A percentile compares a stretch with the other conserved stretches of the same genome.
phyloP scores from a whole-genome alignment of 176 grass and related monocot genomes.

The Puya raimondii region DNA sequence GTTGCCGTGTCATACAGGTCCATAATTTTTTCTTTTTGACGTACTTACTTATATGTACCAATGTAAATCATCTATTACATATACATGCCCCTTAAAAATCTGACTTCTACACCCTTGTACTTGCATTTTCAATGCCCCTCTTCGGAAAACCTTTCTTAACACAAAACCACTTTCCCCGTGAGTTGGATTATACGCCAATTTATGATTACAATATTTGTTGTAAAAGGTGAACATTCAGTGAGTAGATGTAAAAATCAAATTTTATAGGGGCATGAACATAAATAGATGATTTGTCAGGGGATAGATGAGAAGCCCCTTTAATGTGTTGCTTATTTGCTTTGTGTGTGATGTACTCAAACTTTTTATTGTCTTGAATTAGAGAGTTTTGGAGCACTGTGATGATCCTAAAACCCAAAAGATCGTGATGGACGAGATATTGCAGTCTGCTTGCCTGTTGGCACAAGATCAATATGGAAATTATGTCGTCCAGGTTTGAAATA shows the following conservation, averaged over 20 bases:
- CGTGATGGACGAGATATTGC: constrained; percentile 77
- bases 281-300: too few species aligned
- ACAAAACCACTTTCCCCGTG: too few species aligned
- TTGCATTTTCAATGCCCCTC: background rate
- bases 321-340: background rate
- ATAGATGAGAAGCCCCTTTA: too few species aligned
- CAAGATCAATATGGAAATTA: constrained; percentile 92
- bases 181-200: too few species aligned
- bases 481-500: constrained; percentile 61
- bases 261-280: too few species aligned
- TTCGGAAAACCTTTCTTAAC: too few species aligned
- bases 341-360: background rate
- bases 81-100: background rate
- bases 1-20: constrained; percentile 92
- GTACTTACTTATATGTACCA: constrained; percentile 7
- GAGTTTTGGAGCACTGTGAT: constrained; percentile 76
- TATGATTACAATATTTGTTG: too few species aligned
- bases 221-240: too few species aligned
- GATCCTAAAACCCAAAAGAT: constrained; percentile 64
- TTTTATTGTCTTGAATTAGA: constrained; percentile 37
- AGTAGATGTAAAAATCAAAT: too few species aligned
- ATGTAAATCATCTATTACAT: background rate
- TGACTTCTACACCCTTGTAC: background rate
- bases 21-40: background rate
- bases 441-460: constrained; percentile 69